phyloP scores from a whole-genome alignment of 1,284 basidiomycete genomes.

The Thecaphora thlaspeos region DNA sequence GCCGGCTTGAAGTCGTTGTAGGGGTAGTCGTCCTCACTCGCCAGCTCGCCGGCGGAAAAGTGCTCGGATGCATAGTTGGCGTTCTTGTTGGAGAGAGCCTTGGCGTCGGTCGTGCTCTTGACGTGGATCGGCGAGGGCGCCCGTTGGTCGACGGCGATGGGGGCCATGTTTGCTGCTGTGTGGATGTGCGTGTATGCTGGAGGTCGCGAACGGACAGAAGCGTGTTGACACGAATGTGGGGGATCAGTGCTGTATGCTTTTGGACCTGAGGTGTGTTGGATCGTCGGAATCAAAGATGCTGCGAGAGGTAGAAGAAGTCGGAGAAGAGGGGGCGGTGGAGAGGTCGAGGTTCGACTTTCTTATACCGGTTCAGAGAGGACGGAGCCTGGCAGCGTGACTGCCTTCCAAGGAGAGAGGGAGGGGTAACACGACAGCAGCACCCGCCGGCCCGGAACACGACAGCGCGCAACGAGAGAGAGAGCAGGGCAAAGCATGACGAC shows the following conservation, averaged over 20 bases:
- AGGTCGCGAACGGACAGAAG: background rate
- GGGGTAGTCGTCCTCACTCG: slow-evolving; percentile 29
- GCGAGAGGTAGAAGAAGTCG: too few relatives aligned
- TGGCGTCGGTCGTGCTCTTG: slow-evolving; percentile 9
- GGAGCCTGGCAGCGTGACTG: too few relatives aligned
- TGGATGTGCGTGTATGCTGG: background rate
- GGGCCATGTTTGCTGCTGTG: slow-evolving; percentile 17
- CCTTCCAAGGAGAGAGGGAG: too few relatives aligned
- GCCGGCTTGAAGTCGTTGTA: slow-evolving; percentile 45
- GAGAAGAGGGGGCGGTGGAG: too few relatives aligned
- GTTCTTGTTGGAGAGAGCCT: background rate
- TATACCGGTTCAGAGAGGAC: too few relatives aligned
- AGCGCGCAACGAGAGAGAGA: too few relatives aligned
- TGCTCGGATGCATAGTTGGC: slow-evolving; percentile 23
- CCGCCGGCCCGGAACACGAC: too few relatives aligned
- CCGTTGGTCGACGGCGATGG: slow-evolving; percentile 23
- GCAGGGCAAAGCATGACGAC: too few relatives aligned
- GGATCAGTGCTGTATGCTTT: slow-evolving; percentile 1
- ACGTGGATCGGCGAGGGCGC: slow-evolving; percentile 12
- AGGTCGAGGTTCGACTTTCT: too few relatives aligned
- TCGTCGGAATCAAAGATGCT: too few relatives aligned
- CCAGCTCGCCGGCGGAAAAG: slow-evolving; percentile 25
- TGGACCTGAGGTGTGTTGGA: too few relatives aligned
- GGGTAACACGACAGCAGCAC: too few relatives aligned
- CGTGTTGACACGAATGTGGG: background rate